These are phyloP conservation scores for Trichosanthes truncata DNA, from an alignment of 306 rosid genomes.

Conservation along the genomic window DNA sequence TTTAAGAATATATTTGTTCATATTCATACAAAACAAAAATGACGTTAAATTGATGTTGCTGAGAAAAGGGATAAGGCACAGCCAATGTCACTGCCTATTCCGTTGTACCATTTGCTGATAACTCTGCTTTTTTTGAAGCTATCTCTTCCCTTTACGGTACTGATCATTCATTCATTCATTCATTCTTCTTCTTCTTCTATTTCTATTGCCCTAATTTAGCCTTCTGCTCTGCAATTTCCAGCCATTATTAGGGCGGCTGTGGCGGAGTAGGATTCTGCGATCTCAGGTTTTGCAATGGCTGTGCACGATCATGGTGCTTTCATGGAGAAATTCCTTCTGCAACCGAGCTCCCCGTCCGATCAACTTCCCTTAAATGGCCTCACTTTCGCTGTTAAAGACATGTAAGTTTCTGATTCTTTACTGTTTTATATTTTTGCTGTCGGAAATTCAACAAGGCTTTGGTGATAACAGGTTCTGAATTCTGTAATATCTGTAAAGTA, in stretches of 20 bases:
- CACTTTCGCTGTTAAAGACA: constrained; percentile 86
- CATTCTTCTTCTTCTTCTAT: no score
- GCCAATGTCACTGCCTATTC: not conserved
- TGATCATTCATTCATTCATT: no score
- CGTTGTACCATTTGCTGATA: not conserved
- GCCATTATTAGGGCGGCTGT: not conserved
- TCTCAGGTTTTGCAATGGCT: constrained; percentile 25
- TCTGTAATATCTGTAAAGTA: not conserved
- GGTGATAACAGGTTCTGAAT: not conserved
- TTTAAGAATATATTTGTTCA: not conserved
- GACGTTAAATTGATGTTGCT: not conserved
- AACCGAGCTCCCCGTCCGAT: constrained; percentile 30
- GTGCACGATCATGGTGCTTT: constrained; percentile 51
- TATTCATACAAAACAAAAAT: not conserved
- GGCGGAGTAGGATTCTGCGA: not conserved
- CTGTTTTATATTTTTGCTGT: not conserved
- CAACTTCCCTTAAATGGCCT: constrained; percentile 57
- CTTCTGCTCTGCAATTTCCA: not conserved
- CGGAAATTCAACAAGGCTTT: not conserved
- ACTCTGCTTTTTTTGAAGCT: no score
- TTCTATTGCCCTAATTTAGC: not conserved
- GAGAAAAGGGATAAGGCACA: not conserved
- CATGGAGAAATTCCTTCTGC: constrained; percentile 53
- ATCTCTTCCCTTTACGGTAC: no score
- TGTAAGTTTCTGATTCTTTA: constrained; percentile 31